Percentiles rank a stretch among this genome's conserved stretches.
Conservation (phyloP, 2,329 filamentous ascomycete species). For the Verruconis gallopava region DNA sequence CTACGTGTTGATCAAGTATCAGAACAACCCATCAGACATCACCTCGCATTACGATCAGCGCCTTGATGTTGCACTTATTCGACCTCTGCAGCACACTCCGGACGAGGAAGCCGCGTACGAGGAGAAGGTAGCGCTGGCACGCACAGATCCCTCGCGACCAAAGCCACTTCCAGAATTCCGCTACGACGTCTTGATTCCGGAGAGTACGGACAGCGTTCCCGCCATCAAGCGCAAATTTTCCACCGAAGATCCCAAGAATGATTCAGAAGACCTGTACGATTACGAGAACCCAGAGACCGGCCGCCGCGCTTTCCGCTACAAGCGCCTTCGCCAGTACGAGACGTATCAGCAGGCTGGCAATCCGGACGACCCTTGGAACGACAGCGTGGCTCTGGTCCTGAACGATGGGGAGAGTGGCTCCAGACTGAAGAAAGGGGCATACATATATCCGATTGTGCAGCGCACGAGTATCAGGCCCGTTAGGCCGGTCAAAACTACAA, state of each 20-base stretch:
- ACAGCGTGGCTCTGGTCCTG: slow-evolving; percentile 43
- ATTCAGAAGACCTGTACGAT: slow-evolving; percentile 29
- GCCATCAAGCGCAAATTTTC: slow-evolving; percentile 45
- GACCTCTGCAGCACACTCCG: slow-evolving; percentile 32
- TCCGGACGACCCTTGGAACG: slow-evolving; percentile 38
- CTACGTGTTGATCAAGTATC: slow-evolving; percentile 49
- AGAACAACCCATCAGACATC: slow-evolving; percentile 40
- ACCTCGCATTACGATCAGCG: slow-evolving; percentile 42
- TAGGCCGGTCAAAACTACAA: slow-evolving; percentile 36
- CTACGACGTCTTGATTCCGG: slow-evolving; percentile 47
- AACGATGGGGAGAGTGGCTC: slow-evolving; percentile 31
- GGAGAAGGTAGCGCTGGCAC: slow-evolving; percentile 34
- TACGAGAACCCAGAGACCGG: slow-evolving; percentile 8
- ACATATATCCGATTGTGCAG: slow-evolving; percentile 48
- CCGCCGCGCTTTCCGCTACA: slow-evolving; percentile 37
- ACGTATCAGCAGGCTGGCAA: slow-evolving; percentile 41
- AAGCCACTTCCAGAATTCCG: slow-evolving; percentile 27
- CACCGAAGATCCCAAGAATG: slow-evolving; percentile 39
- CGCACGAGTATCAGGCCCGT: slow-evolving; percentile 39
- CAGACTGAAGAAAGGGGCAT: slow-evolving; percentile 39
- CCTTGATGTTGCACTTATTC: slow-evolving; percentile 45
- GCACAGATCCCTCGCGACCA: slow-evolving; percentile 36
- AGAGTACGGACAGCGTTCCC: slow-evolving; percentile 31
- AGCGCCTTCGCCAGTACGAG: slow-evolving; percentile 47
- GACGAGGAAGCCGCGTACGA: slow-evolving; percentile 38